Percentiles rank a stretch among this genome's conserved stretches.
These are phyloP conservation scores for Trichoderma aggressivum DNA, from an alignment of 2,329 filamentous ascomycete genomes.

Conservation along the genomic window DNA sequence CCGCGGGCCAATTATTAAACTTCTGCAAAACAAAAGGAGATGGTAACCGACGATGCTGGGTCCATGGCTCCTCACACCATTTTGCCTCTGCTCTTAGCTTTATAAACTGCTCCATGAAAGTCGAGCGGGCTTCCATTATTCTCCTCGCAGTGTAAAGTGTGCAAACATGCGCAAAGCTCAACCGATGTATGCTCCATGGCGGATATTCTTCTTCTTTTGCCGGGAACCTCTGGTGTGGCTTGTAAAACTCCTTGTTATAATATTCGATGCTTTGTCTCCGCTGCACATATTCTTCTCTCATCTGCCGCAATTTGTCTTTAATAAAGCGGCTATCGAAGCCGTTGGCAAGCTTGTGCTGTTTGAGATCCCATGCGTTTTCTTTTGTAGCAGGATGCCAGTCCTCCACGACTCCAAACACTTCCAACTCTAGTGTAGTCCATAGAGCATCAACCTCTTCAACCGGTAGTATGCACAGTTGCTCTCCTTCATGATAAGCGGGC, in stretches of 20 bases:
- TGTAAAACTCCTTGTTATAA: neutral
- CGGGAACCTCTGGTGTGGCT: neutral
- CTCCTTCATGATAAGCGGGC: neutral
- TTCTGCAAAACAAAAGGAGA: neutral
- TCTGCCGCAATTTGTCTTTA: neutral
- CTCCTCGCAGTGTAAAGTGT: neutral
- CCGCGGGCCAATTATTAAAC: neutral
- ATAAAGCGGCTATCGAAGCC: neutral
- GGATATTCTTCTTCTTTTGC: neutral
- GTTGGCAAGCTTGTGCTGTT: neutral
- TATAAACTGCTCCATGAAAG: neutral
- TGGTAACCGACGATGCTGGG: neutral
- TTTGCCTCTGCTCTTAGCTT: neutral
- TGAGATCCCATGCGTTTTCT: neutral
- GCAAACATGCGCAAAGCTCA: neutral
- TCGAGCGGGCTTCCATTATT: neutral
- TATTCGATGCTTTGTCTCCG: neutral
- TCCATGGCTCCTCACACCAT: neutral
- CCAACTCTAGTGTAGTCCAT: neutral
- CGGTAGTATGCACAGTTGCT: neutral
- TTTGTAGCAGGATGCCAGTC: neutral
- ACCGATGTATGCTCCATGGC: neutral
- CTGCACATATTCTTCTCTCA: neutral
- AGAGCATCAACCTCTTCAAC: neutral
- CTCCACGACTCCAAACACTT: neutral